Evolutionary conservation across 2,329 filamentous ascomycete genomes (phyloP), one percentile per base, ranked within the genome.

Genomic region (Nemania diffusa): DNA sequence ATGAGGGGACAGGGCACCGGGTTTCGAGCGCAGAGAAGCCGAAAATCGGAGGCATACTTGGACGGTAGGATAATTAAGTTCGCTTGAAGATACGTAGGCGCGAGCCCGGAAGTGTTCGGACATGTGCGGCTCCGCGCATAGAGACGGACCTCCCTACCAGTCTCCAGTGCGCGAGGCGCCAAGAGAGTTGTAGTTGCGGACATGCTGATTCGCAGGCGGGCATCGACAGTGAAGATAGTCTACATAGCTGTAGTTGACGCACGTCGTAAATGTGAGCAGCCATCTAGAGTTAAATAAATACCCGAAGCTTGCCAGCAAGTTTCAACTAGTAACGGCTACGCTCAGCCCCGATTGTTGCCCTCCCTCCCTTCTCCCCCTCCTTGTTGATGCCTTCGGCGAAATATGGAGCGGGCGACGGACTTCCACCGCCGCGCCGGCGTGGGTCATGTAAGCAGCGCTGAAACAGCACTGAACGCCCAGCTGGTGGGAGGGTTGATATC

Each of bases 1-100:
- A 90, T 79, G 0, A 91, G 78, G 0, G 88, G 88, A 71, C 88
- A 90, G 0, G 88, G 84, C 0, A 90, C 88, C 2, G 88, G 86
- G 70, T 91, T 91, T 56, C 87, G 83, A 1, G 81, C 80, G 75
- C 88, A 90, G 26, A 90, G 84, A 20, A 82, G 75, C 13, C 84
- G 82, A 75, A 90, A 91, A 74, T 90, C 85, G 20, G 78, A 58
- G 13, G 88, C 87, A 74, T 89, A 87, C 34, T 79, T 76, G 1
- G 83, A 84, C 0, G 87, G 88, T 0, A 91, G 80, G 11, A 90
- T 81, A 44, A 91, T 82, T 42, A 91, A 80, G 71, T 91, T 91
- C 44, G 88, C 87, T 80, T 90, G 88, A 15, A 90, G 78, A 71
- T 85, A 83, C 13, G 80, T 81, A 0, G 85, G 84, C 2, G 87